Evolutionary conservation across 352 stramenopile genomes (phyloP).

Genomic region (Pythium dissotocum): DNA sequence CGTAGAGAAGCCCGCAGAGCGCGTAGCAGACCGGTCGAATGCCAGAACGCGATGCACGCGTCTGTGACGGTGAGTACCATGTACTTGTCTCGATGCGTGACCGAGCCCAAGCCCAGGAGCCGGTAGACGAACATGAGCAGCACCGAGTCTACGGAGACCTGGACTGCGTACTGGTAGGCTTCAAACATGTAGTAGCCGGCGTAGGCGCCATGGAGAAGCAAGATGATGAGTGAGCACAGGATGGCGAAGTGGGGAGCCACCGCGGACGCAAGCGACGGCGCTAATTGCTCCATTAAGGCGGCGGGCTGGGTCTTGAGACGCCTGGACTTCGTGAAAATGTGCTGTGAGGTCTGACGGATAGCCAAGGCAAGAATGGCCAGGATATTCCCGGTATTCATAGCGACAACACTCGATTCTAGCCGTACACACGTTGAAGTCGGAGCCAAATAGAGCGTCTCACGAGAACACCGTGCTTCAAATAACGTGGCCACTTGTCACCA

Average conservation of each 20-base stretch:
- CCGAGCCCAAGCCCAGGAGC: conserved; percentile 7
- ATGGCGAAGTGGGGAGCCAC: neutral
- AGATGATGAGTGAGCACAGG: conserved; percentile 3
- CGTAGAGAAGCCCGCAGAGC: conserved; percentile 5
- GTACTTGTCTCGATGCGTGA: neutral
- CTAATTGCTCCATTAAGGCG: too few relatives aligned
- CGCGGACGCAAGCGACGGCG: too few relatives aligned
- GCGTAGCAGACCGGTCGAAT: conserved; percentile 3
- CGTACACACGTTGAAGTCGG: too few relatives aligned
- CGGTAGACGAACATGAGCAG: conserved; percentile 3
- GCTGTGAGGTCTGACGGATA: too few relatives aligned
- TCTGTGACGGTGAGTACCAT: conserved; percentile 1
- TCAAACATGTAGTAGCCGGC: conserved; percentile 13
- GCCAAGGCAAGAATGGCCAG: too few relatives aligned
- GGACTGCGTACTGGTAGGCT: conserved; percentile 1
- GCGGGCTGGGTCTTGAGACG: too few relatives aligned
- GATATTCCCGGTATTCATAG: too few relatives aligned
- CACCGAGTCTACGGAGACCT: neutral
- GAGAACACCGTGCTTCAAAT: too few relatives aligned
- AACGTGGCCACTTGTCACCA: too few relatives aligned
- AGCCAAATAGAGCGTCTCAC: too few relatives aligned
- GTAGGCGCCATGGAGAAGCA: conserved; percentile 10
- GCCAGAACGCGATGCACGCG: conserved; percentile 8
- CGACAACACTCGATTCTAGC: too few relatives aligned
- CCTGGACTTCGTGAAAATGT: too few relatives aligned